Percentiles rank a stretch among this genome's conserved stretches.
These are phyloP conservation scores for Kickxella alabastrina DNA, from an alignment of 192 early-diverging fungal species.

Conservation along the genomic window DNA sequence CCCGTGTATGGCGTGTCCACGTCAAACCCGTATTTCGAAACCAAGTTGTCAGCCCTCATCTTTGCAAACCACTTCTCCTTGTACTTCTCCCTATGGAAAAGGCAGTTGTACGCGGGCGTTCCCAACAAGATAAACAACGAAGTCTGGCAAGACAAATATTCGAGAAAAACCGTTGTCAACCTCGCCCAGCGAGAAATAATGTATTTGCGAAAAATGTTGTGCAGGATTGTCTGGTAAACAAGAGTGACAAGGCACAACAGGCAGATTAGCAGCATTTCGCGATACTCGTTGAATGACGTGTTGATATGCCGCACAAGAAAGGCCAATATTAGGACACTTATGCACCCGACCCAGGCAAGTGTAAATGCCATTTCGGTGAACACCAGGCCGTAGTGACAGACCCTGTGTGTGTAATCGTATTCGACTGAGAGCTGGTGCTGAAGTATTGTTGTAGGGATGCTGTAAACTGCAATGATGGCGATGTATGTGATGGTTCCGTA, in stretches of 20 bases:
- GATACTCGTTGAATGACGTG: constrained; percentile 45
- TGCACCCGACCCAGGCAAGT: constrained; percentile 38
- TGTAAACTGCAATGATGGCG: constrained; percentile 9
- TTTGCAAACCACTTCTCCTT: constrained; percentile 28
- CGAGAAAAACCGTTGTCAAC: constrained; percentile 13
- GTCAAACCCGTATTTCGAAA: constrained; percentile 16
- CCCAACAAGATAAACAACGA: constrained; percentile 27
- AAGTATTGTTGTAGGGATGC: constrained; percentile 22
- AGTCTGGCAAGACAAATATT: constrained; percentile 20
- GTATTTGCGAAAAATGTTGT: constrained; percentile 24
- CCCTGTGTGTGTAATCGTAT: not conserved
- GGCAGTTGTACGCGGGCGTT: constrained; percentile 27
- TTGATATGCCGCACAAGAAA: constrained; percentile 42
- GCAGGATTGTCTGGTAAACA: constrained; percentile 24
- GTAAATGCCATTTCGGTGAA: constrained; percentile 36
- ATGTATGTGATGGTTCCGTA: not conserved
- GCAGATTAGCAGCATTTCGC: constrained; percentile 39
- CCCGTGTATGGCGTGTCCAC: not conserved
- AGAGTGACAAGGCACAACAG: constrained; percentile 12
- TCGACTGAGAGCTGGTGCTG: constrained; percentile 11
- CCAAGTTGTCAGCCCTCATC: constrained; percentile 40
- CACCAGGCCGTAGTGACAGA: constrained; percentile 20
- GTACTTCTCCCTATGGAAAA: constrained; percentile 21
- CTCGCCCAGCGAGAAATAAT: constrained; percentile 26
- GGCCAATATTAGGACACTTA: constrained; percentile 1